phyloP scores from a whole-genome alignment of 1,139 yeast species.

The Taphrina confusa region DNA sequence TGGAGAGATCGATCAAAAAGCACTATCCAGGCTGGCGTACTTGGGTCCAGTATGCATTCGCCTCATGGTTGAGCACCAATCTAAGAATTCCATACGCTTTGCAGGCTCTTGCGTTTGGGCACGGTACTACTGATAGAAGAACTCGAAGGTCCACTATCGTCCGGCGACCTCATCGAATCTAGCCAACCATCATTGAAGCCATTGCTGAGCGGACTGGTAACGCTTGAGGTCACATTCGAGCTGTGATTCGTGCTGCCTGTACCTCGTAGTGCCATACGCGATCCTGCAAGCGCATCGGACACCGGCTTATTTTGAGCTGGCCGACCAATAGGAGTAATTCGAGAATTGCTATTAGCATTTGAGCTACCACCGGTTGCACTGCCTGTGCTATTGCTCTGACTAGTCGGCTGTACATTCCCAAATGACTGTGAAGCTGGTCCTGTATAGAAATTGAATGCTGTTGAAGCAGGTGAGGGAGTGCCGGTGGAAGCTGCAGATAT shows the following conservation, averaged over 20 bases:
- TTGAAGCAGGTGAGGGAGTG: not conserved
- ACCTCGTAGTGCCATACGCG: not conserved
- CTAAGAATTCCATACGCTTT: slow-evolving; percentile 17
- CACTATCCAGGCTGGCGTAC: no score
- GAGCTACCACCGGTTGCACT: not conserved
- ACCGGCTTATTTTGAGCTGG: not conserved
- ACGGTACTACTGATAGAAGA: not conserved
- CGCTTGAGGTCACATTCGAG: slow-evolving; percentile 5
- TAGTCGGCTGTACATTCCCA: not conserved
- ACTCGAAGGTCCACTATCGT: no score
- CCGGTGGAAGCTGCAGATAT: slow-evolving; percentile 1
- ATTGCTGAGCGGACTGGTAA: slow-evolving; percentile 23
- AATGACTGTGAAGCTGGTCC: not conserved
- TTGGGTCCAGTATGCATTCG: no score
- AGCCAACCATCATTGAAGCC: slow-evolving; percentile 17
- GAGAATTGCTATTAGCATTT: not conserved
- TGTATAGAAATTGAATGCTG: slow-evolving; percentile 20
- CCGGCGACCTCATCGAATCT: not conserved
- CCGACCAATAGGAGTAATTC: slow-evolving; percentile 9
- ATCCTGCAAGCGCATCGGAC: slow-evolving; percentile 5
- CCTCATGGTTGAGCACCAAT: no score
- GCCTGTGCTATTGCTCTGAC: not conserved
- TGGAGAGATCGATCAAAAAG: no score
- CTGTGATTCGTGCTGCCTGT: not conserved
- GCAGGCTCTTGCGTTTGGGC: not conserved